Base-by-base conservation (phyloP, 805 yeast species). In the Zygotorulaspora florentina region DNA sequence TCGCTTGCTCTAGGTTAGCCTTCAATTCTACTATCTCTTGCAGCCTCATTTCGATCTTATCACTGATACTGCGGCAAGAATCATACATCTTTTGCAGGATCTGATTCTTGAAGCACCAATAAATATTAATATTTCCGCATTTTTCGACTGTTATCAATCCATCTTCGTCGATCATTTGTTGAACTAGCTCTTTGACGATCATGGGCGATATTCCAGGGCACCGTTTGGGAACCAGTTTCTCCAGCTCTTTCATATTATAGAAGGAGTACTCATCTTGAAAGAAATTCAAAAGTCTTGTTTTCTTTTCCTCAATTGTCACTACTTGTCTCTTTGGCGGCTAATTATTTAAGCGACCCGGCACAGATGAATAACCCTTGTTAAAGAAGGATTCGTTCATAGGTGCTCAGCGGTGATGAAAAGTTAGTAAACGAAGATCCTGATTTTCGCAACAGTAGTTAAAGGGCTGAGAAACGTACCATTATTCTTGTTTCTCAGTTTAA, bases 41-140 rank as follows among this genome's bases (percentile, higher is more conserved):
- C 28, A 45, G 44, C 23, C 42, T 50, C 9, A 42, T 42, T n/a
- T 52, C 47, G 4, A 59, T 40, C 25, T 53, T 40, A 6, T 43
- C 36, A 8, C 46, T 10, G 17, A 59, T 18, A 2, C 35, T 31
- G 1, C 36, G 30, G 17, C 48, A 49, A n/a, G 47, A 56, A 6
- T 47, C 48, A 8, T 44, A 42, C 29, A 61, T 39, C 16, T 40
- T 41, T 8, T 45, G 43, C 6, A 48, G 13, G 23, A 54, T 40
- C 25, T 55, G 49, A 39, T 50, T 51, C 26, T 53, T 49, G 58
- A 74, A 77, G 42, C 75, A 66, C 80, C 81, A 79, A 47, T 76
- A 79, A 2, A 77, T 62, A 43, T 74, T 75, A 11, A 74, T 67
- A 11, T 67, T 65, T 0, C 85, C 85, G 56, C 84, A 78, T 57